phyloP scores from a whole-genome alignment of 2,329 filamentous ascomycete species.

The Aspergillus tubingensis region DNA sequence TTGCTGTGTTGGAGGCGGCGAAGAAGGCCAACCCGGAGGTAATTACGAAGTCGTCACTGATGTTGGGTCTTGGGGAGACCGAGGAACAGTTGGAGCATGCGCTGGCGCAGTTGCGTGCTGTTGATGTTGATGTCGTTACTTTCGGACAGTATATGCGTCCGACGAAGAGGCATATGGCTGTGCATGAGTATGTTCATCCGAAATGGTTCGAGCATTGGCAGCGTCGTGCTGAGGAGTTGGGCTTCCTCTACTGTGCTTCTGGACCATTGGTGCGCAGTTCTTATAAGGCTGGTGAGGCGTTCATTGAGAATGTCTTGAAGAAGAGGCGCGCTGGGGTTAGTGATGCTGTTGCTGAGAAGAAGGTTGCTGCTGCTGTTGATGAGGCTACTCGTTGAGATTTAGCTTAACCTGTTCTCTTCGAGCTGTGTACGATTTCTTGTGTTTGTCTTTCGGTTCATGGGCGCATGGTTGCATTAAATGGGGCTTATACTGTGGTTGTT shows the following conservation, averaged over 20 bases:
- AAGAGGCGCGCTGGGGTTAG: conserved; percentile 59
- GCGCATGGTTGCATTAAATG: conserved; percentile 17
- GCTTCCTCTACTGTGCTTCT: conserved; percentile 94
- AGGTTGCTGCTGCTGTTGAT: conserved; percentile 27
- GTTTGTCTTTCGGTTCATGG: conserved; percentile 11
- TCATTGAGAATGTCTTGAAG: conserved; percentile 96
- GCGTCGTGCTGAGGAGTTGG: conserved; percentile 85
- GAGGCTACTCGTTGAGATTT: conserved; percentile 30
- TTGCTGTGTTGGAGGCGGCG: conserved; percentile 76
- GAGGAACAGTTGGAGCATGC: conserved; percentile 82
- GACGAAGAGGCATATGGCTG: conserved; percentile 95
- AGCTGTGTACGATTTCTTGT: conserved; percentile 4
- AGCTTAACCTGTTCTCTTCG: neutral
- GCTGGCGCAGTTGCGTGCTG: conserved; percentile 74
- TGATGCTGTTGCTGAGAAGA: conserved; percentile 27
- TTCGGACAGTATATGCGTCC: conserved; percentile 99
- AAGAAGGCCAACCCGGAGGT: conserved; percentile 75
- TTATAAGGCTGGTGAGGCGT: conserved; percentile 97
- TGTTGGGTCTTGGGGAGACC: conserved; percentile 92
- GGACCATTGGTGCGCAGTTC: conserved; percentile 90
- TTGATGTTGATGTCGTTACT: conserved; percentile 88
- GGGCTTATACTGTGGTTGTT: conserved; percentile 1
- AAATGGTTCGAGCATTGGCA: conserved; percentile 91
- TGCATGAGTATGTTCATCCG: conserved; percentile 91
- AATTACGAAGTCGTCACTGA: conserved; percentile 98